These are phyloP conservation scores for Colletotrichum paranaense DNA, from an alignment of 2,329 filamentous ascomycete genomes.

Conservation along the genomic window DNA sequence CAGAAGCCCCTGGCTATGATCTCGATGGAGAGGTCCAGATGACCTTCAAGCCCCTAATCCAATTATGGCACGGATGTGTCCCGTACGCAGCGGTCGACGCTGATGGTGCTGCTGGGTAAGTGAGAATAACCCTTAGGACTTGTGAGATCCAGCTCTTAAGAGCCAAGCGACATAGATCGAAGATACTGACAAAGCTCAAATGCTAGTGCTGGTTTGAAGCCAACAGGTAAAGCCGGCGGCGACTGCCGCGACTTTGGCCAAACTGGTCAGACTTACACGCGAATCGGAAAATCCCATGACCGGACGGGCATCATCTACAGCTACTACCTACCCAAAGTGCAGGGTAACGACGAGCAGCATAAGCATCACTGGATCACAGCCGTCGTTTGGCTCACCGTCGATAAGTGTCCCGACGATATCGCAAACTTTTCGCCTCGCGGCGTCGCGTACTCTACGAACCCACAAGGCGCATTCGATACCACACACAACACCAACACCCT, in stretches of 20 bases:
- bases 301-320: background rate
- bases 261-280: background rate
- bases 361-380: background rate
- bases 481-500: background rate
- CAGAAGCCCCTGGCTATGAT: background rate
- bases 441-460: background rate
- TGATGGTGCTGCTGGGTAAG: background rate
- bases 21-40: background rate
- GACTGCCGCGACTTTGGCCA: background rate
- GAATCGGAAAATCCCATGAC: background rate
- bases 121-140: background rate
- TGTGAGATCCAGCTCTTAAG: no score
- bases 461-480: background rate
- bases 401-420: background rate
- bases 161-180: accelerated
- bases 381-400: background rate
- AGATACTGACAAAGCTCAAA: background rate
- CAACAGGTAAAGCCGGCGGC: background rate
- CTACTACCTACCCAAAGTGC: background rate
- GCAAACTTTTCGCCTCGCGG: background rate
- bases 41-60: background rate
- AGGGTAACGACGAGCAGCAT: background rate
- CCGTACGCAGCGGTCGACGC: background rate
- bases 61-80: background rate
- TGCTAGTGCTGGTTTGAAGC: background rate